These are phyloP conservation scores for Escallonia herrerae DNA, from an alignment of 129 eudicot genomes.

Conservation along the genomic window DNA sequence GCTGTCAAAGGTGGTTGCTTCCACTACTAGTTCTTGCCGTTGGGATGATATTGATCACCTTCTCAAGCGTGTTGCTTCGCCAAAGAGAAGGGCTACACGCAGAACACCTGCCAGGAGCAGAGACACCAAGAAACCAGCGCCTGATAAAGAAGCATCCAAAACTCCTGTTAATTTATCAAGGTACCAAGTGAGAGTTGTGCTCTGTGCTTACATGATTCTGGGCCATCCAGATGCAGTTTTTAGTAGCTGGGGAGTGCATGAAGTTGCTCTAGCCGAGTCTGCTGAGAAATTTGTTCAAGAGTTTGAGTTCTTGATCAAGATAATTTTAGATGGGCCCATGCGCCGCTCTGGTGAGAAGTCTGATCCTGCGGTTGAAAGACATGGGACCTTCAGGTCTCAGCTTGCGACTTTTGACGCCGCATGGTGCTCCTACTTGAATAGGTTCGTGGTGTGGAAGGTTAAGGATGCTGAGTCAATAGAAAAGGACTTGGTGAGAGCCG, in stretches of 20 bases:
- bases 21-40: slow-evolving; percentile 20
- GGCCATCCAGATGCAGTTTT: slow-evolving; percentile 81
- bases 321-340: slow-evolving; percentile 46
- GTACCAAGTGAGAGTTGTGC: slow-evolving; percentile 77
- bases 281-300: slow-evolving; percentile 63
- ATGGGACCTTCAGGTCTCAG: slow-evolving; percentile 66
- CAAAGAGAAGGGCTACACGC: slow-evolving; percentile 48
- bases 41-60: slow-evolving; percentile 69
- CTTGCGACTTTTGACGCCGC: slow-evolving; percentile 78
- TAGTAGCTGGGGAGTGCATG: slow-evolving; percentile 71
- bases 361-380: slow-evolving; percentile 14
- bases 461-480: slow-evolving; percentile 85
- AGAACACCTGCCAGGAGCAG: slow-evolving; percentile 31
- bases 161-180: slow-evolving; percentile 46
- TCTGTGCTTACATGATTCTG: slow-evolving; percentile 88
- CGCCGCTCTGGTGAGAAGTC: slow-evolving; percentile 28
- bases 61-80: slow-evolving; percentile 79
- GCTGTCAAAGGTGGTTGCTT: slow-evolving; percentile 25
- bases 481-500: slow-evolving; percentile 93
- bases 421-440: slow-evolving; percentile 86
- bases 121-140: slow-evolving; percentile 30
- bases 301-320: slow-evolving; percentile 56
- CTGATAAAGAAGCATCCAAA: slow-evolving; percentile 33
- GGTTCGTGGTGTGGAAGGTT: slow-evolving; percentile 95
- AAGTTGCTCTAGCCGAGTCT: slow-evolving; percentile 52